Conservation (phyloP, 2,329 filamentous ascomycete species). For the Leptosphaerulina australis region DNA sequence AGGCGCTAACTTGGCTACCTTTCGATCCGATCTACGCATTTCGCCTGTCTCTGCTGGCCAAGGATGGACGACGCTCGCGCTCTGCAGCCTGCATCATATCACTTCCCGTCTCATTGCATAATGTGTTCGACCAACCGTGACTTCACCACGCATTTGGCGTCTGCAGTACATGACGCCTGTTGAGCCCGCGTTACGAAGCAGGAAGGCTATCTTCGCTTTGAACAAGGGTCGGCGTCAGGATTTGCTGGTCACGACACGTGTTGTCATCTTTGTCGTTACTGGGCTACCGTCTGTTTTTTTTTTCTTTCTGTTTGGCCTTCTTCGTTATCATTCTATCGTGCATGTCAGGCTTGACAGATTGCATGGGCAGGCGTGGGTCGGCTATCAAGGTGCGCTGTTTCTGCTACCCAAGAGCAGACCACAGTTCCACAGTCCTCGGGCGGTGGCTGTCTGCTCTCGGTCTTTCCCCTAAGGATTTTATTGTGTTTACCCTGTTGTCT, state of each 20-base stretch:
- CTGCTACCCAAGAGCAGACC: neutral
- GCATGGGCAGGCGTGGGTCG: conserved; percentile 18
- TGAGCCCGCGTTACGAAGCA: neutral
- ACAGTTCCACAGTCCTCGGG: neutral
- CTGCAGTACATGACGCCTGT: conserved; percentile 15
- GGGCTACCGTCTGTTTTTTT: neutral
- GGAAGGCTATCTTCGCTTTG: conserved; percentile 8
- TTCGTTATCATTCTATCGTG: conserved; percentile 1
- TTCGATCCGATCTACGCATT: conserved; percentile 8
- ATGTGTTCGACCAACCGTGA: conserved; percentile 25
- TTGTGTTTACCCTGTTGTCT: conserved; percentile 10
- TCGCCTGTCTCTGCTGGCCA: conserved; percentile 44
- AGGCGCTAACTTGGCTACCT: neutral
- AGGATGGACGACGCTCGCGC: conserved; percentile 33
- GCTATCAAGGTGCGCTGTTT: conserved; percentile 6
- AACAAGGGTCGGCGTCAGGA: neutral
- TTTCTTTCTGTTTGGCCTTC: neutral
- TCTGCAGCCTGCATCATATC: conserved; percentile 30
- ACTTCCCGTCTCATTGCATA: conserved; percentile 42
- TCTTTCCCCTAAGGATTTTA: neutral
- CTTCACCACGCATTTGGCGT: conserved; percentile 28
- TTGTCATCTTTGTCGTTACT: neutral
- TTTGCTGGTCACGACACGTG: neutral
- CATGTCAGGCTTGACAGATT: conserved; percentile 19
- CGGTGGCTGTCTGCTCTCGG: neutral